Evolutionary conservation across 139 green algal species (phyloP).

Genomic region (Eudorina sp.): DNA sequence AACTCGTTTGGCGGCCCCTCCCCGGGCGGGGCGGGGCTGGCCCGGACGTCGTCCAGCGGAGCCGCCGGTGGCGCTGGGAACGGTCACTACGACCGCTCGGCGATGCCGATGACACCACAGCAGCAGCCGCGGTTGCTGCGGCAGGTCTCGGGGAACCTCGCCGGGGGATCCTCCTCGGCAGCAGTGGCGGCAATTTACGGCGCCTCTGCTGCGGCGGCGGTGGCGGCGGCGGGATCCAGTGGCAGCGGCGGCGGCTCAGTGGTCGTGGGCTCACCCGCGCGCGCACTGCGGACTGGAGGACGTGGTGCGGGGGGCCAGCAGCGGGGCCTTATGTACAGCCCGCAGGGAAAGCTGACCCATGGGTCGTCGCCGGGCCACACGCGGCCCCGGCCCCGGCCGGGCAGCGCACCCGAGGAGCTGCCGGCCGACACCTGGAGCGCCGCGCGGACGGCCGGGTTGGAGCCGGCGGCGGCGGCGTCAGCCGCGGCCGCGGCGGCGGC

Average conservation of each 20-base stretch:
- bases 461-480: neutral
- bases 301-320: neutral
- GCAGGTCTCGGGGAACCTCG: neutral
- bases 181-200: constrained; percentile 5
- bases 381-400: constrained; percentile 13
- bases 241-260: neutral
- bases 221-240: neutral
- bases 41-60: too few relatives aligned
- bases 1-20: too few relatives aligned
- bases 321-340: neutral
- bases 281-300: neutral
- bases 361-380: neutral
- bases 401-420: constrained; percentile 30
- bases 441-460: neutral
- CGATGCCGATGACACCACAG: too few relatives aligned
- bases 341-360: neutral
- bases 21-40: too few relatives aligned
- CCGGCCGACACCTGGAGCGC: neutral
- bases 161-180: neutral
- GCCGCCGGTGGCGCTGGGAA: too few relatives aligned
- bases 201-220: neutral
- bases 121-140: neutral
- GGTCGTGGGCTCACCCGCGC: neutral
- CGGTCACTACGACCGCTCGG: too few relatives aligned
- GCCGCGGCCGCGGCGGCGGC: neutral